Percentiles rank a stretch among this genome's conserved stretches.
Evolutionary conservation across 805 yeast genomes (phyloP).

Genomic region (Priceomyces castillae): DNA sequence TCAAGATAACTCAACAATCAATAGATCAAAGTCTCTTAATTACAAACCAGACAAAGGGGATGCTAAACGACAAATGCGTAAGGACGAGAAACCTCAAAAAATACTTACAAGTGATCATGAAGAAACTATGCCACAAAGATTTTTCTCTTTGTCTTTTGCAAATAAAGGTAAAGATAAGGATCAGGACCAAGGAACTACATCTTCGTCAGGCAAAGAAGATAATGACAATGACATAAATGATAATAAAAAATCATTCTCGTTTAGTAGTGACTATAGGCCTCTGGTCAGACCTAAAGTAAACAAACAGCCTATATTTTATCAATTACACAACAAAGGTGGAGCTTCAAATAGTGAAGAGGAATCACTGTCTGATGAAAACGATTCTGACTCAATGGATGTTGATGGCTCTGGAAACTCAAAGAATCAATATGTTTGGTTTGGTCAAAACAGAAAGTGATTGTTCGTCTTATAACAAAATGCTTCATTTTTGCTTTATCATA

Average conservation of each 20-base stretch:
- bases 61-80: slow-evolving; percentile 1
- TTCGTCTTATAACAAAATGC: neutral
- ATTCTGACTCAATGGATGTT: slow-evolving; percentile 7
- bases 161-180: slow-evolving; percentile 16
- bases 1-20: slow-evolving; percentile 4
- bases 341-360: slow-evolving; percentile 7
- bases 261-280: neutral
- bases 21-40: slow-evolving; percentile 23
- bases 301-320: slow-evolving; percentile 28
- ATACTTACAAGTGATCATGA: slow-evolving; percentile 1
- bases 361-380: slow-evolving; percentile 9
- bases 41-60: slow-evolving; percentile 9
- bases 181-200: slow-evolving; percentile 9
- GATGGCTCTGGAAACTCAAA: slow-evolving; percentile 5
- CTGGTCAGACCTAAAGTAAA: neutral
- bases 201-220: slow-evolving; percentile 8
- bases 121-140: slow-evolving; percentile 6
- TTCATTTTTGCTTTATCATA: neutral
- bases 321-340: slow-evolving; percentile 16
- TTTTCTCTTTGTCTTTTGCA: slow-evolving; percentile 18
- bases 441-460: slow-evolving; percentile 25
- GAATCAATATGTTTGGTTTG: slow-evolving; percentile 36
- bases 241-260: neutral
- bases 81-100: neutral
- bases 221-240: slow-evolving; percentile 1